Conservation (phyloP, 2,329 filamentous ascomycete genomes). For the Botrytis tulipae region DNA sequence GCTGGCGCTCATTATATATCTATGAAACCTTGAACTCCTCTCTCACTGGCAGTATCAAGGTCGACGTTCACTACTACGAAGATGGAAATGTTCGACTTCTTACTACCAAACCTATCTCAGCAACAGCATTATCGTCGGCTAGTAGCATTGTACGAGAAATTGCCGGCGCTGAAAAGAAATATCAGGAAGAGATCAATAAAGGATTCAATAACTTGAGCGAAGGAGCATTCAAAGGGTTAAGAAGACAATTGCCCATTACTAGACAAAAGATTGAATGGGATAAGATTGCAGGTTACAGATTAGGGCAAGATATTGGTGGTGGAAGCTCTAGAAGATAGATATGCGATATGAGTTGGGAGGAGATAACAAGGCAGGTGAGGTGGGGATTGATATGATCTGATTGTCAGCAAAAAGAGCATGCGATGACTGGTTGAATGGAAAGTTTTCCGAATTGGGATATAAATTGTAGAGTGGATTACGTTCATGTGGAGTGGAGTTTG, state of each 20-base stretch:
- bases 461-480: not conserved
- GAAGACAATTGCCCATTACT: slow-evolving; percentile 91
- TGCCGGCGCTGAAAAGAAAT: slow-evolving; percentile 78
- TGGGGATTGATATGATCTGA: not conserved
- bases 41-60: slow-evolving; percentile 78
- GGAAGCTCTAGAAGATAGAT: slow-evolving; percentile 55
- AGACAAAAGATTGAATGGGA: slow-evolving; percentile 99
- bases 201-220: slow-evolving; percentile 87
- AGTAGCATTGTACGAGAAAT: slow-evolving; percentile 69
- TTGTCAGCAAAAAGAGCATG: not conserved
- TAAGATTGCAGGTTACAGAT: slow-evolving; percentile 88
- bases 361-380: not conserved
- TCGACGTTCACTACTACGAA: slow-evolving; percentile 99
- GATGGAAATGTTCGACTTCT: slow-evolving; percentile 94
- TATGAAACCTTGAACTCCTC: slow-evolving; percentile 67
- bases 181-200: slow-evolving; percentile 92
- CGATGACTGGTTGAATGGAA: slow-evolving; percentile 4
- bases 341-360: not conserved
- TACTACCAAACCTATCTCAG: slow-evolving; percentile 74
- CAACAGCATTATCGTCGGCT: slow-evolving; percentile 59
- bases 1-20: slow-evolving; percentile 88
- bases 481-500: not conserved
- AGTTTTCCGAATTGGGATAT: not conserved
- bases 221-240: slow-evolving; percentile 89
- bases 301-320: slow-evolving; percentile 77